Conservation (phyloP, 2,329 filamentous ascomycete genomes). For the Davidsoniella australis region DNA sequence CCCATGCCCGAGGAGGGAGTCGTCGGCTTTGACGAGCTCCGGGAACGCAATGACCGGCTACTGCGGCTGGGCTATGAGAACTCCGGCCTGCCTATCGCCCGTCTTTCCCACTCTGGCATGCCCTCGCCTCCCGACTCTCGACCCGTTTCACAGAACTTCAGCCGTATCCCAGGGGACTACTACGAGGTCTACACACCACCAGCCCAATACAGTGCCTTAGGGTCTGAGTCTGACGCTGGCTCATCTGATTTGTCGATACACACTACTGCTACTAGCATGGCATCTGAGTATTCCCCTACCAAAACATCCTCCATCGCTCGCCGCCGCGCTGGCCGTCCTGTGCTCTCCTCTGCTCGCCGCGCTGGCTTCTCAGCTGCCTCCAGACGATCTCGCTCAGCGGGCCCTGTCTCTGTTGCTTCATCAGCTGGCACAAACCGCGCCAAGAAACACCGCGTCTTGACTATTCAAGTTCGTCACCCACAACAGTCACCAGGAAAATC, state of each 20-base stretch:
- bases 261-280: constrained; percentile 3
- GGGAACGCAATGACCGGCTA: constrained; percentile 8
- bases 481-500: constrained; percentile 2
- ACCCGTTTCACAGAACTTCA: constrained; percentile 6
- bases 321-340: neutral
- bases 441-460: constrained; percentile 8
- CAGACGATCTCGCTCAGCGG: neutral
- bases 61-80: constrained; percentile 9
- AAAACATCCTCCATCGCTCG: neutral
- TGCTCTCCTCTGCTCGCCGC: constrained; percentile 2
- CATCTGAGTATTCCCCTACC: neutral
- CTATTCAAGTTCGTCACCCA: constrained; percentile 11
- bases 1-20: constrained; percentile 11
- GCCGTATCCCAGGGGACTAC: neutral
- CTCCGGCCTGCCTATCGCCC: constrained; percentile 10
- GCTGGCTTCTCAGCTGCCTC: neutral
- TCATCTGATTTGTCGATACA: constrained; percentile 5
- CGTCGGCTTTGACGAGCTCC: constrained; percentile 10
- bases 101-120: constrained; percentile 9
- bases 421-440: neutral
- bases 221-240: constrained; percentile 1
- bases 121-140: constrained; percentile 8
- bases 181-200: neutral
- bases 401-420: neutral
- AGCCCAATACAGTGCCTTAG: neutral